A percentile compares a stretch with the other conserved stretches of the same genome.
phyloP scores from a whole-genome alignment of 1,139 yeast genomes.

The Sugiyamaella novakii region DNA sequence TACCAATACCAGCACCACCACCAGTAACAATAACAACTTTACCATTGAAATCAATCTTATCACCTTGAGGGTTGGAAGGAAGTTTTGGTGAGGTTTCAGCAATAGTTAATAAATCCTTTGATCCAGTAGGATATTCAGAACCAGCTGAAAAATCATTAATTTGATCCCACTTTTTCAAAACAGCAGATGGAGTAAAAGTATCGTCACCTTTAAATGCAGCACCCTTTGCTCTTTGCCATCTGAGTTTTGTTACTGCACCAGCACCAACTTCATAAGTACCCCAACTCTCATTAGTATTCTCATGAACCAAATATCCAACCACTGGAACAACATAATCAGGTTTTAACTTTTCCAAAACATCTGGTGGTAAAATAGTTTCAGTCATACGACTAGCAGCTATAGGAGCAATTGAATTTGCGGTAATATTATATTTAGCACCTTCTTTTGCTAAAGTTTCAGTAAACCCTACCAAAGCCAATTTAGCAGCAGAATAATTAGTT shows the following conservation, averaged over 20 bases:
- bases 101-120: conserved; percentile 44
- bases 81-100: conserved; percentile 39
- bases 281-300: conserved; percentile 59
- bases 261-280: conserved; percentile 92
- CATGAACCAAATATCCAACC: conserved; percentile 78
- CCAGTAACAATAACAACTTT: conserved; percentile 94
- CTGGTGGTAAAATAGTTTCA: conserved; percentile 83
- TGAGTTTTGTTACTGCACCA: conserved; percentile 85
- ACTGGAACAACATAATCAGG: conserved; percentile 92
- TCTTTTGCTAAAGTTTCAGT: conserved; percentile 95
- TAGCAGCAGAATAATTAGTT: conserved; percentile 93
- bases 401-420: conserved; percentile 88
- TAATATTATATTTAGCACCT: conserved; percentile 81
- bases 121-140: conserved; percentile 65
- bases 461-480: conserved; percentile 84
- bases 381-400: conserved; percentile 97
- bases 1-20: conserved; percentile 94
- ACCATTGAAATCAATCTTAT: conserved; percentile 62
- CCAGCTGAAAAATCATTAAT: conserved; percentile 63
- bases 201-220: conserved; percentile 78
- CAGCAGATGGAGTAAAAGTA: conserved; percentile 81
- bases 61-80: conserved; percentile 59
- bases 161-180: conserved; percentile 67
- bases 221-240: conserved; percentile 95
- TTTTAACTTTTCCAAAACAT: conserved; percentile 72